Base-by-base conservation (phyloP, 208 protist species). In the Leishmania martiniquensis region DNA sequence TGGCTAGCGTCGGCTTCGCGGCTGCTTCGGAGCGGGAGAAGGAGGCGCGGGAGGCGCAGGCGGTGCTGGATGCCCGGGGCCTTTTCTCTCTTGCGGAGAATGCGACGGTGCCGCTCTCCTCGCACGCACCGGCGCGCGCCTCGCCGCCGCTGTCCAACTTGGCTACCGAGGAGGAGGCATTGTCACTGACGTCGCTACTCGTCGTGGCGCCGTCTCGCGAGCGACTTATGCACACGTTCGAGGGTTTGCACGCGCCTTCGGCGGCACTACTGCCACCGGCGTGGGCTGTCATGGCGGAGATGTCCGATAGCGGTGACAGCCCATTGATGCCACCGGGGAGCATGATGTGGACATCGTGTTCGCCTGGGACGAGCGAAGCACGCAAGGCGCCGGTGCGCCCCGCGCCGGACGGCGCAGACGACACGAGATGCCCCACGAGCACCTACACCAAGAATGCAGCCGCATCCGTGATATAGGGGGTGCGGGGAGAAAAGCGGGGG, bases 201-300 rank as follows among this genome's bases (percentile, higher is more conserved):
- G 22, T 32, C 32, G 69, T 59, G 69, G 47, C 69, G 17, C 69
- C 45, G 5, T 74, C 69, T 32, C 51, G 69, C 44, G 69, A 52
- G 32, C 47, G 32, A 15, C 34, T 74, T 2, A 34, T 59, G 69
- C 69, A 74, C 69, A 74, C 49, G 10, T 74, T 74, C 34, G 69
- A 74, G 29, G 69, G 69, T 17, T 32, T 74, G 44, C 69, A 74
- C 22, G 69, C 49, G 3, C 69, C 69, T 15, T 60, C 51, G 9
- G 15, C 69, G 7, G 69, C 69, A 57, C n/a, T 74, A 39, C 42
- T 74, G 32, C 69, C 69, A 45, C 49, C 69, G 12, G 42, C 47
- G 32, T 74, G 32, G 15, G 69, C 62, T 74, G 69, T 74, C 51
- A 74, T 74, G 51, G 69, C 69, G 37, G 69, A 74, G 37, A 62